phyloP scores from a whole-genome alignment of 2,329 filamentous ascomycete species.

The Sclerotinia trifoliorum region DNA sequence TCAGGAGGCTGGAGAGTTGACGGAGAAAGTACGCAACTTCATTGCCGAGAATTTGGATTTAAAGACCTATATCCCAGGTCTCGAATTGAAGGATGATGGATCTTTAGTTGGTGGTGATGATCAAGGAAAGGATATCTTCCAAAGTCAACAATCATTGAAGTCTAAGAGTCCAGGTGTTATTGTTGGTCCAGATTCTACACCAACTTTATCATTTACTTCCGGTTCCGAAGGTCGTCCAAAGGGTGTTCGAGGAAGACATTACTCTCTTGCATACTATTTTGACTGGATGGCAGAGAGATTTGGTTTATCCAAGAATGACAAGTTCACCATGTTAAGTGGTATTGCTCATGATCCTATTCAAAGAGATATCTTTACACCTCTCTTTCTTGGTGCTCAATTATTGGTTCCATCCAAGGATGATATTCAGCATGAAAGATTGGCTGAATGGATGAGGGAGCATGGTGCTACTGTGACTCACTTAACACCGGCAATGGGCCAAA shows the following conservation, averaged over 20 bases:
- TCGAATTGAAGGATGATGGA: conserved; percentile 71
- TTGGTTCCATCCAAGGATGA: conserved; percentile 77
- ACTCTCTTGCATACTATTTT: conserved; percentile 81
- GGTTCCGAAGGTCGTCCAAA: conserved; percentile 80
- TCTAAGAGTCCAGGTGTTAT: conserved; percentile 64
- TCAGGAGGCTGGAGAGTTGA: conserved; percentile 63
- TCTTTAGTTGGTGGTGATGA: conserved; percentile 65
- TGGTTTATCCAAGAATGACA: conserved; percentile 65
- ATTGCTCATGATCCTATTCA: conserved; percentile 76
- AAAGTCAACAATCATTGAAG: conserved; percentile 50
- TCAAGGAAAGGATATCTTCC: conserved; percentile 67
- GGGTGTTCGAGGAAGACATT: conserved; percentile 85
- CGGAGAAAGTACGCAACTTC: conserved; percentile 59
- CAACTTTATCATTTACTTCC: conserved; percentile 72
- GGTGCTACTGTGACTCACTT: conserved; percentile 79
- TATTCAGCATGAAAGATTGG: conserved; percentile 81
- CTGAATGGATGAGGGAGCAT: conserved; percentile 82
- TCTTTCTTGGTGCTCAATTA: conserved; percentile 80
- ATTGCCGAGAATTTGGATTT: conserved; percentile 71
- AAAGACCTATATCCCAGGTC: conserved; percentile 70
- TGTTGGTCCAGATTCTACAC: conserved; percentile 81
- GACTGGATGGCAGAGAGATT: conserved; percentile 91
- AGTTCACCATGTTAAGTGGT: conserved; percentile 80
- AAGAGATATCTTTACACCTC: conserved; percentile 81
- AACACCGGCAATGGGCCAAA: conserved; percentile 95